Percentiles rank a stretch among this genome's conserved stretches.
These are phyloP conservation scores for Metschnikowia corniflorae DNA, from an alignment of 805 yeast genomes.

Conservation along the genomic window DNA sequence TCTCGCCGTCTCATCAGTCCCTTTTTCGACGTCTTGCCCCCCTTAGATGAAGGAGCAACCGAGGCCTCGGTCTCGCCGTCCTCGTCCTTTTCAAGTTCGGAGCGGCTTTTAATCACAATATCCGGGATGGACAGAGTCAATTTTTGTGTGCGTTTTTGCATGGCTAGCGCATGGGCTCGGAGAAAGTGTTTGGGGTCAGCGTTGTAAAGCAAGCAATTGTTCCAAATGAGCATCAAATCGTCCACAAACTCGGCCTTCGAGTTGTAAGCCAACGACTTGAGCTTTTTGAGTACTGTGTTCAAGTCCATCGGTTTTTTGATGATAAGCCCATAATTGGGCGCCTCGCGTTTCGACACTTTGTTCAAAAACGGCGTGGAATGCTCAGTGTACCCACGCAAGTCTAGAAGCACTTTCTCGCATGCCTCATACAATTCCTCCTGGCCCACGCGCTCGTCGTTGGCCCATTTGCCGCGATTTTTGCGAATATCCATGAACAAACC, in stretches of 20 bases:
- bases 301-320: slow-evolving; percentile 96
- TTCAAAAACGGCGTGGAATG: slow-evolving; percentile 95
- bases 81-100: slow-evolving; percentile 69
- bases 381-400: slow-evolving; percentile 87
- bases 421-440: slow-evolving; percentile 98
- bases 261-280: slow-evolving; percentile 75
- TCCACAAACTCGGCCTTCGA: slow-evolving; percentile 91
- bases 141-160: slow-evolving; percentile 83
- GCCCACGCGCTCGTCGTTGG: slow-evolving; percentile 90
- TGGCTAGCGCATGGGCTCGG: slow-evolving; percentile 89
- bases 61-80: slow-evolving; percentile 24
- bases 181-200: slow-evolving; percentile 92
- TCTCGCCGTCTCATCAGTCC: slow-evolving; percentile 40
- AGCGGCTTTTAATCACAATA: slow-evolving; percentile 67
- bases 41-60: slow-evolving; percentile 22
- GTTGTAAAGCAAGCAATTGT: slow-evolving; percentile 86
- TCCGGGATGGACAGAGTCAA: slow-evolving; percentile 87
- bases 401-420: slow-evolving; percentile 90
- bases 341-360: slow-evolving; percentile 95
- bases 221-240: slow-evolving; percentile 93
- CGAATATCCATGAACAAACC: slow-evolving; percentile 88
- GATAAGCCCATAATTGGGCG: slow-evolving; percentile 90
- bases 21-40: slow-evolving; percentile 37
- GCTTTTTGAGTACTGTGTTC: slow-evolving; percentile 87
- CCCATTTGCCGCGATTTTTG: slow-evolving; percentile 96